phyloP scores from a whole-genome alignment of 305 asterid genomes.

The Solanum chacoense region DNA sequence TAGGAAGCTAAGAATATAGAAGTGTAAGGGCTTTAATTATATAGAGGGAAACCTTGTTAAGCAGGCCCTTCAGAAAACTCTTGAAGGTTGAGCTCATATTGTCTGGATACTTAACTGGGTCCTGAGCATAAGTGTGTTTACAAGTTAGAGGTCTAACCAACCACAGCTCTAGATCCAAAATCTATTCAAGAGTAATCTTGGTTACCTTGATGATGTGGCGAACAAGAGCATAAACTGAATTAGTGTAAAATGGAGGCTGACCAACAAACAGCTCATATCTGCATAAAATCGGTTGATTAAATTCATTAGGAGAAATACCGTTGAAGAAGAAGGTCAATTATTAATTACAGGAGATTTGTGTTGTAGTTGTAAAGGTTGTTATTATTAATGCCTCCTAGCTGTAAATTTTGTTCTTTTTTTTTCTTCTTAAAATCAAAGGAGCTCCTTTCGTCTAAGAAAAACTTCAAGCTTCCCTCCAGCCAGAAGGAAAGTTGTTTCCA shows the following conservation, averaged over 20 bases:
- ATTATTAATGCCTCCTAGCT: background rate
- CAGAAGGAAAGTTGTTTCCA: background rate
- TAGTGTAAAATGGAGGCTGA: constrained; percentile 97
- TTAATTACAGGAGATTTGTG: background rate
- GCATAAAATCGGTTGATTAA: constrained; percentile 5
- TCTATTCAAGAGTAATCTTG: constrained; percentile 2
- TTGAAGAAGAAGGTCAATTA: background rate
- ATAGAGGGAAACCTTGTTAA: constrained; percentile 62
- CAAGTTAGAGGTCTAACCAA: constrained; percentile 5
- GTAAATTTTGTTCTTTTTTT: background rate
- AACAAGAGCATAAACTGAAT: constrained; percentile 96
- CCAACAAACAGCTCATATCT: constrained; percentile 98
- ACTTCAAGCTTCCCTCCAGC: background rate
- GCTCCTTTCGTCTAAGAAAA: background rate
- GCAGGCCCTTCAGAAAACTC: constrained; percentile 88
- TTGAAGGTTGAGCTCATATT: constrained; percentile 75
- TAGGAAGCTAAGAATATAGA: background rate
- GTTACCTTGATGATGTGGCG: constrained; percentile 92
- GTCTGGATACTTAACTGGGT: constrained; percentile 96
- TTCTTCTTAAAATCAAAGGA: background rate
- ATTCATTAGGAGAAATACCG: constrained; percentile 2
- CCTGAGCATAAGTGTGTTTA: constrained; percentile 39
- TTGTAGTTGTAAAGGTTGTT: background rate
- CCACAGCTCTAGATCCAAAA: constrained; percentile 2
- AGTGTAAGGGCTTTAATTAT: background rate